Conservation (phyloP, 768 basidiomycete genomes). For the Lepiota brunneoincarnata region DNA sequence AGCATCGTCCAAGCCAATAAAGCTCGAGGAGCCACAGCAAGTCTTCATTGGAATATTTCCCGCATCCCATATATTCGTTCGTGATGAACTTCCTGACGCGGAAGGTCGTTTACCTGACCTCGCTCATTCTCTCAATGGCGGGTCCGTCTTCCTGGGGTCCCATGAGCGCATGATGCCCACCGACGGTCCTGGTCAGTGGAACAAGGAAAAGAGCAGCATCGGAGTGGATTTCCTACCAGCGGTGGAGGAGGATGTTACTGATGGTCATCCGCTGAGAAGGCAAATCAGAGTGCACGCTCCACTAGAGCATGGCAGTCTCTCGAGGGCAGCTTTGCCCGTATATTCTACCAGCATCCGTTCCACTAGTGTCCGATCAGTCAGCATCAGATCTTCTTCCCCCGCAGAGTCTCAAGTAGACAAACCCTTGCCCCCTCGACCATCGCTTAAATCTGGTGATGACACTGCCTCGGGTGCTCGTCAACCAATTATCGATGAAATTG, state of each 20-base stretch:
- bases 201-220: slow-evolving; percentile 38
- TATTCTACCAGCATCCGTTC: slow-evolving; percentile 78
- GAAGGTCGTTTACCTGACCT: slow-evolving; percentile 82
- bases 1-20: slow-evolving; percentile 42
- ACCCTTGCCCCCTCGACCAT: slow-evolving; percentile 85
- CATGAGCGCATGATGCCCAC: slow-evolving; percentile 42
- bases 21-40: slow-evolving; percentile 76
- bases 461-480: slow-evolving; percentile 79
- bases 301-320: slow-evolving; percentile 71
- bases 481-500: slow-evolving; percentile 96
- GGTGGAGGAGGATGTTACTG: slow-evolving; percentile 52
- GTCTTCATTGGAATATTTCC: slow-evolving; percentile 96
- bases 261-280: slow-evolving; percentile 40
- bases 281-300: slow-evolving; percentile 74
- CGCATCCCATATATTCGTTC: slow-evolving; percentile 81
- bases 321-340: slow-evolving; percentile 68
- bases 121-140: slow-evolving; percentile 50
- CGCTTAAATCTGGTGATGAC: slow-evolving; percentile 93
- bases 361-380: slow-evolving; percentile 62
- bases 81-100: slow-evolving; percentile 85
- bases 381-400: slow-evolving; percentile 70
- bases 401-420: slow-evolving; percentile 64
- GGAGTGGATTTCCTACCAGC: slow-evolving; percentile 61
- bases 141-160: slow-evolving; percentile 27
- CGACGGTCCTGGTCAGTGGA: slow-evolving; percentile 45